Conservation (phyloP, 495 filamentous ascomycete genomes). For the Cercophora samala region DNA sequence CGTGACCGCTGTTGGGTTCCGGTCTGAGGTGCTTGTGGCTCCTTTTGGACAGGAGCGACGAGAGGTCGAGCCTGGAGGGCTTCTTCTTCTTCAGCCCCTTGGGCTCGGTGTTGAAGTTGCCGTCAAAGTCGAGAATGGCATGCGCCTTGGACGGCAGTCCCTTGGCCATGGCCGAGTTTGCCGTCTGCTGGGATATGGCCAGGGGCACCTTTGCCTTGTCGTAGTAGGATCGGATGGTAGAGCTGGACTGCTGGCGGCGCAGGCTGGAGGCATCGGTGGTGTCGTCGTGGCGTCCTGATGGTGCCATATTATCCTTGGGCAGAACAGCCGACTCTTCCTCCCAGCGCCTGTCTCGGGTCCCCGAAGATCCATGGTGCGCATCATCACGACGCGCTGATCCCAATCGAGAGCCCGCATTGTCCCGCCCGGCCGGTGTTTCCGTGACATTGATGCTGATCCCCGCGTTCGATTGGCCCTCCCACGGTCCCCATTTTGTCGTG, state of each 20-base stretch:
- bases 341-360: slow-evolving; percentile 30
- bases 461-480: slow-evolving; percentile 45
- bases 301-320: slow-evolving; percentile 30
- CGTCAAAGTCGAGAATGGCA: slow-evolving; percentile 44
- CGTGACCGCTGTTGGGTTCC: slow-evolving; percentile 16
- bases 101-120: slow-evolving; percentile 13
- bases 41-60: slow-evolving; percentile 29
- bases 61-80: slow-evolving; percentile 48
- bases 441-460: slow-evolving; percentile 46
- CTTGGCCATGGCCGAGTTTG: slow-evolving; percentile 53
- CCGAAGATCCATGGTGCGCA: slow-evolving; percentile 7
- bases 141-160: slow-evolving; percentile 46
- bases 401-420: slow-evolving; percentile 18
- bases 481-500: slow-evolving; percentile 26
- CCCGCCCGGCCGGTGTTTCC: slow-evolving; percentile 41
- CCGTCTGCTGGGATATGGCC: slow-evolving; percentile 54
- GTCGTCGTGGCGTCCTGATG: slow-evolving; percentile 24
- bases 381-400: slow-evolving; percentile 17
- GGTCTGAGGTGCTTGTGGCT: slow-evolving; percentile 24
- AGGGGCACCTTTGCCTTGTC: slow-evolving; percentile 51
- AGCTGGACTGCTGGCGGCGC: slow-evolving; percentile 46
- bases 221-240: slow-evolving; percentile 51
- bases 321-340: slow-evolving; percentile 51
- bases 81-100: slow-evolving; percentile 44
- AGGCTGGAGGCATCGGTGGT: slow-evolving; percentile 39